A percentile compares a stretch with the other conserved stretches of the same genome.
phyloP scores from a whole-genome alignment of 495 filamentous ascomycete species.

The Penicillium chermesinum region DNA sequence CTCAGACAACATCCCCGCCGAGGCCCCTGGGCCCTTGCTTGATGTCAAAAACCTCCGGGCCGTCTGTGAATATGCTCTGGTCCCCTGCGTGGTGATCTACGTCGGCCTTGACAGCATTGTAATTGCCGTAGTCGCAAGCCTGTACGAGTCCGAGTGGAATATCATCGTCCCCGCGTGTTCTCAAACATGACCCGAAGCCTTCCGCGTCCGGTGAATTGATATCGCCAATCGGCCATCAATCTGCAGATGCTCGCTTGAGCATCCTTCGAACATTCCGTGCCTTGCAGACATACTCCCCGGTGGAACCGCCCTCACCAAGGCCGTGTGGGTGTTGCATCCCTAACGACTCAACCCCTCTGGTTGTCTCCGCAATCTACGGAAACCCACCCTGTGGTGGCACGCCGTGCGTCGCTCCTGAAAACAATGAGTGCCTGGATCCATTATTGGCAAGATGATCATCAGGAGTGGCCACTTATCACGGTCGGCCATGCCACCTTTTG shows the following conservation, averaged over 20 bases:
- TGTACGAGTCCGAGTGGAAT: too few species aligned
- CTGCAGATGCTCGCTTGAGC: neutral
- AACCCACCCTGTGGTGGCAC: slow-evolving; percentile 18
- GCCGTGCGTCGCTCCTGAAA: slow-evolving; percentile 21
- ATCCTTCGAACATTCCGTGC: slow-evolving; percentile 12
- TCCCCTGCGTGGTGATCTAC: too few species aligned
- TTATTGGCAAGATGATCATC: slow-evolving; percentile 20
- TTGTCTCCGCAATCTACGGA: slow-evolving; percentile 12
- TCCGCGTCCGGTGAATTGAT: slow-evolving; percentile 6
- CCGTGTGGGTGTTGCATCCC: slow-evolving; percentile 22
- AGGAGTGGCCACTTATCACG: slow-evolving; percentile 23
- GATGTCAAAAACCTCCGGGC: slow-evolving; percentile 10
- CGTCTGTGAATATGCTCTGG: too few species aligned
- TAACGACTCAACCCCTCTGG: slow-evolving; percentile 16
- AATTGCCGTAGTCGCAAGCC: too few species aligned
- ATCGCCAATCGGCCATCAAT: neutral
- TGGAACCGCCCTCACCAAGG: slow-evolving; percentile 7
- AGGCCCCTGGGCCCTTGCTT: slow-evolving; percentile 18
- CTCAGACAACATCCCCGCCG: slow-evolving; percentile 2
- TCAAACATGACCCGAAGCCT: slow-evolving; percentile 2
- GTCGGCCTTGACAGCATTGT: too few species aligned
- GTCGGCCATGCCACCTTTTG: slow-evolving; percentile 15
- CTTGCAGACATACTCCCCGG: slow-evolving; percentile 21
- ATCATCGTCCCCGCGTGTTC: too few species aligned
- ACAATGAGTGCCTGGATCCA: slow-evolving; percentile 23